phyloP scores from a whole-genome alignment of 176 grass and related monocot species.

The Aechmea fasciata region DNA sequence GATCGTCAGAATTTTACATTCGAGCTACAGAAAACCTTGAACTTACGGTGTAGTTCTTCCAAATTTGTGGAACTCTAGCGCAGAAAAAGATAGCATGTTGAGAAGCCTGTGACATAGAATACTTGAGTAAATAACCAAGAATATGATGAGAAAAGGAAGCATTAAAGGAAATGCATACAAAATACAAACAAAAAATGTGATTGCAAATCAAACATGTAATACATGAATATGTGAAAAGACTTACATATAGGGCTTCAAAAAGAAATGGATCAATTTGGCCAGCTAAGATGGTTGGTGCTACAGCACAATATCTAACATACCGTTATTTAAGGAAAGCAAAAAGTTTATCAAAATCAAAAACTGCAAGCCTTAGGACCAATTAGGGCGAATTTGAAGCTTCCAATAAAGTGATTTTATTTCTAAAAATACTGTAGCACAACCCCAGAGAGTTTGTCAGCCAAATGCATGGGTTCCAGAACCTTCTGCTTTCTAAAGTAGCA shows the following conservation, averaged over 20 bases:
- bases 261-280: constrained; percentile 87
- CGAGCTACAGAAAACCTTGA: neutral
- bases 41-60: constrained; percentile 78
- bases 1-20: neutral
- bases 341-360: neutral
- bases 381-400: no score
- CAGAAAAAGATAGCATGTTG: constrained; percentile 96
- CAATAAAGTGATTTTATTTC: no score
- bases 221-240: constrained; percentile 5
- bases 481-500: no score
- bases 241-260: constrained; percentile 93
- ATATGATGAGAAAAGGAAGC: neutral
- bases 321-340: constrained; percentile 39
- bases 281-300: constrained; percentile 70
- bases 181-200: neutral
- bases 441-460: no score
- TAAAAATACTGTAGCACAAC: no score
- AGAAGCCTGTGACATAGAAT: constrained; percentile 45
- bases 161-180: neutral
- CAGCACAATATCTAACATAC: constrained; percentile 60
- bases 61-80: constrained; percentile 95
- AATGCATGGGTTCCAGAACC: no score
- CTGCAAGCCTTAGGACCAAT: no score
- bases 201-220: neutral
- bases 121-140: neutral